Evolutionary conservation across 345 rosid genomes (phyloP), one percentile per base, ranked within the genome.

Genomic region (Zanthoxylum bungeanum): DNA sequence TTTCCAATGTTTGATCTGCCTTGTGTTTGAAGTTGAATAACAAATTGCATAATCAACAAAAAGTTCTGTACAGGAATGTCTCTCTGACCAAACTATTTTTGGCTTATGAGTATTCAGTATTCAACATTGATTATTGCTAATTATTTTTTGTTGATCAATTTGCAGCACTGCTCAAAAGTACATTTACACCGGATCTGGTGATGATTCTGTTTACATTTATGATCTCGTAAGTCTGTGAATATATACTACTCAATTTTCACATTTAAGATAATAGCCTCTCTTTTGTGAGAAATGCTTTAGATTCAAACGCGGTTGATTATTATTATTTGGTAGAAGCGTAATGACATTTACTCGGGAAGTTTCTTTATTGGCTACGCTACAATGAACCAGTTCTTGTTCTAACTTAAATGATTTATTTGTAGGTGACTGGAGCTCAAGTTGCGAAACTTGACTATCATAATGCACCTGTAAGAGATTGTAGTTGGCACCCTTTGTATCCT

Each of bases 111-210:
- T 27, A 22, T 14, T 19, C 7, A 47, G 6, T 67, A 42, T 58
- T 36, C 52, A 6, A 19, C 5, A 4, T 63, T 69, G 63, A 37
- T 28, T 9, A 52, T 60, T 24, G 22, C 22, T 55, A 49, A 36
- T 39, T 22, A n/a, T 53, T 64, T 31, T 63, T 73, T 55, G 57
- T 47, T 46, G 40, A 44, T 56, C 36, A 4, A 24, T 68, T 65
- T 79, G 88, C 91, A 89, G 91, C 87, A 89, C 93, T 5, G 91
- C 87, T 51, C 91, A 85, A 67, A 87, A 79, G 76, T 87, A 86
- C 76, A 89, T 89, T 60, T 87, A 83, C 76, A 89, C 89, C 1
- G 93, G 93, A 62, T 86, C 91, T 7, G 72, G 82, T 59, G 88
- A 89, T 65, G 59, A 36, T 50, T 64, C 70, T 27, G 85, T 87